Evolutionary conservation across 371 early-diverging fungal species (phyloP).

Genomic region (Rhizopus stolonifer): DNA sequence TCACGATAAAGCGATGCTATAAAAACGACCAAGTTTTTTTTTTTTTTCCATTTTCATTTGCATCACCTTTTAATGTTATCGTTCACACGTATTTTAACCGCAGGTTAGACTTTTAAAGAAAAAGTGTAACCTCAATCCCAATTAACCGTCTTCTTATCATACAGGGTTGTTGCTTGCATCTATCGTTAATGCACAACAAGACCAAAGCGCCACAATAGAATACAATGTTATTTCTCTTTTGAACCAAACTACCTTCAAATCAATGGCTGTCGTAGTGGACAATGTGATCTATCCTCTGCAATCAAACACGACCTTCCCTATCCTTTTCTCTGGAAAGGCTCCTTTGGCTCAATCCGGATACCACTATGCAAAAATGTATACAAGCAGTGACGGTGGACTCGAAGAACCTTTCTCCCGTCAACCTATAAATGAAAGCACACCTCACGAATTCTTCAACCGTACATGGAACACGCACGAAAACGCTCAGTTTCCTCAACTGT

Average conservation of each 20-base stretch:
- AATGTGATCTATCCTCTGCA: conserved; percentile 3
- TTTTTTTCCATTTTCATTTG: no score
- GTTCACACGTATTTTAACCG: no score
- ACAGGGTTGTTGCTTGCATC: not conserved
- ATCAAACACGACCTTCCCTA: not conserved
- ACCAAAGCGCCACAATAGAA: not conserved
- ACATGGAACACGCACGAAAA: conserved; percentile 19
- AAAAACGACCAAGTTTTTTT: no score
- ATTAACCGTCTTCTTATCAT: not conserved
- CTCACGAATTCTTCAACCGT: conserved; percentile 21
- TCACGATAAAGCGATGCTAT: no score
- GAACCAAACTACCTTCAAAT: conserved; percentile 4
- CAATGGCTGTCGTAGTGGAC: conserved; percentile 16
- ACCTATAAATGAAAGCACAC: conserved; percentile 1
- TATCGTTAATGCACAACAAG: not conserved
- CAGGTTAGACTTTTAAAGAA: no score
- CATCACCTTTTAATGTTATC: no score
- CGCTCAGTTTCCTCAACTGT: conserved; percentile 4
- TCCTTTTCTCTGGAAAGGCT: conserved; percentile 18
- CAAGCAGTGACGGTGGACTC: not conserved
- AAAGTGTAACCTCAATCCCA: no score
- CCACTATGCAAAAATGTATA: conserved; percentile 14
- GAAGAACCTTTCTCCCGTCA: conserved; percentile 15
- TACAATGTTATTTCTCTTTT: conserved; percentile 22
- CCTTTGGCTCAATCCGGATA: conserved; percentile 18